Evolutionary conservation across 2,329 filamentous ascomycete species (phyloP).

Genomic region (Zasmidium angulare): DNA sequence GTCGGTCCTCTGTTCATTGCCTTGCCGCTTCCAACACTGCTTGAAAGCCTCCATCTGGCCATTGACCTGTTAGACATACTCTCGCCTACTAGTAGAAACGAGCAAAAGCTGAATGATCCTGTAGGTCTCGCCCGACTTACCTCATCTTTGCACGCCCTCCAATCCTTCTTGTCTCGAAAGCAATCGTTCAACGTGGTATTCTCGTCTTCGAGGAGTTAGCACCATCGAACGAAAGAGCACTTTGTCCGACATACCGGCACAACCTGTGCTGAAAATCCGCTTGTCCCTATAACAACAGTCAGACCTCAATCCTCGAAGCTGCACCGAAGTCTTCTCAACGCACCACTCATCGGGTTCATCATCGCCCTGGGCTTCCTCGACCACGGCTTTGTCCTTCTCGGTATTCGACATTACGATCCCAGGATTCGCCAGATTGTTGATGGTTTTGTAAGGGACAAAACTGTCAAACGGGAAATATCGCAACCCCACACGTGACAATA

Average conservation of each 20-base stretch:
- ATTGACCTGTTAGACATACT: constrained; percentile 13
- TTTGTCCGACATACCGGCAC: constrained; percentile 64
- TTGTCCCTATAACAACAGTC: constrained; percentile 70
- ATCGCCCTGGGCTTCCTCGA: constrained; percentile 55
- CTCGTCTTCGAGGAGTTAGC: constrained; percentile 60
- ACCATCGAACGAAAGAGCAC: not conserved
- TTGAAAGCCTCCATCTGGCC: constrained; percentile 83
- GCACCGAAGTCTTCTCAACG: constrained; percentile 32
- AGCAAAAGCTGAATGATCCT: constrained; percentile 2
- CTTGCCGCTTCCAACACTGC: constrained; percentile 86
- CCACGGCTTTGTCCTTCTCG: constrained; percentile 25
- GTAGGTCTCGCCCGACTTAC: constrained; percentile 54
- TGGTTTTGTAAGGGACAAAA: constrained; percentile 1
- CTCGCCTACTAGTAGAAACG: not conserved
- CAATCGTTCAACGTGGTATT: constrained; percentile 91
- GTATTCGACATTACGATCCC: constrained; percentile 30
- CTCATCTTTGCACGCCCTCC: constrained; percentile 84
- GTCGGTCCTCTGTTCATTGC: constrained; percentile 80
- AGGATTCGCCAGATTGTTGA: not conserved
- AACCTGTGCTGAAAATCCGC: constrained; percentile 95
- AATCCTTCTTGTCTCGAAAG: constrained; percentile 94
- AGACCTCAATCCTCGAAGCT: not conserved
- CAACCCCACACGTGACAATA: constrained; percentile 17
- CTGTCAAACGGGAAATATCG: constrained; percentile 4
- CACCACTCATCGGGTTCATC: constrained; percentile 97